phyloP scores from a whole-genome alignment of 441 rosid species.

The Geranium incanum region DNA sequence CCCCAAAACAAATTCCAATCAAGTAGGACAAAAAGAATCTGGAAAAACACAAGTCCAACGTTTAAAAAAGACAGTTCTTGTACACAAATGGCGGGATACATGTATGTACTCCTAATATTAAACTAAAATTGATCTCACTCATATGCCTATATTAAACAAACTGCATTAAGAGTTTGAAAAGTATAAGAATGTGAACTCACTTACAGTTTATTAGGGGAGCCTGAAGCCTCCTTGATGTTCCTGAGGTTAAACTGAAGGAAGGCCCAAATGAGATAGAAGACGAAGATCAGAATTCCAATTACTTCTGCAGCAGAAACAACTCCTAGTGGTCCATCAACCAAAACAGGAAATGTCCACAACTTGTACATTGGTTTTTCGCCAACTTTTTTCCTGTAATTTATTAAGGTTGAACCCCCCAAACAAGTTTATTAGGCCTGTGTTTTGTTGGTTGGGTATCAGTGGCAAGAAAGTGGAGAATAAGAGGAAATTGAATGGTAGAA shows the following conservation, averaged over 20 bases:
- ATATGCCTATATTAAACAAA: too few species aligned
- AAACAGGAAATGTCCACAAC: constrained; percentile 79
- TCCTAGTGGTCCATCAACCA: constrained; percentile 87
- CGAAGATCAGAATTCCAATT: constrained; percentile 60
- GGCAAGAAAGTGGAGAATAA: too few species aligned
- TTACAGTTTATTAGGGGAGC: constrained; percentile 34
- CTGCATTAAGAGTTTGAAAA: not conserved
- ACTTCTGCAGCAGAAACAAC: constrained; percentile 89
- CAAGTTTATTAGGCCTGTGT: not conserved
- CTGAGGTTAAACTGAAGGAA: constrained; percentile 47
- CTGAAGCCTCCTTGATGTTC: constrained; percentile 38
- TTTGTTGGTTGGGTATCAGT: too few species aligned
- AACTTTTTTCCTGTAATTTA: constrained; percentile 39
- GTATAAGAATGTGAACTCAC: not conserved
- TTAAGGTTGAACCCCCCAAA: not conserved
- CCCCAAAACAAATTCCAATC: constrained; percentile 65
- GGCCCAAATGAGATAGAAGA: constrained; percentile 61
- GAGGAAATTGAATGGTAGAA: too few species aligned
- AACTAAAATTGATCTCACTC: not conserved
- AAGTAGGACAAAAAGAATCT: constrained; percentile 51
- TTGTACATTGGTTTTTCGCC: constrained; percentile 46
- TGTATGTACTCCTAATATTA: not conserved
- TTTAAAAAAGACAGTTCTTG: not conserved
- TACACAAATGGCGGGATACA: too few species aligned
- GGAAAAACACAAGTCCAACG: constrained; percentile 19